Evolutionary conservation across 768 basidiomycete genomes (phyloP), one percentile per base, ranked within the genome.

Genomic region (Galerina marginata): DNA sequence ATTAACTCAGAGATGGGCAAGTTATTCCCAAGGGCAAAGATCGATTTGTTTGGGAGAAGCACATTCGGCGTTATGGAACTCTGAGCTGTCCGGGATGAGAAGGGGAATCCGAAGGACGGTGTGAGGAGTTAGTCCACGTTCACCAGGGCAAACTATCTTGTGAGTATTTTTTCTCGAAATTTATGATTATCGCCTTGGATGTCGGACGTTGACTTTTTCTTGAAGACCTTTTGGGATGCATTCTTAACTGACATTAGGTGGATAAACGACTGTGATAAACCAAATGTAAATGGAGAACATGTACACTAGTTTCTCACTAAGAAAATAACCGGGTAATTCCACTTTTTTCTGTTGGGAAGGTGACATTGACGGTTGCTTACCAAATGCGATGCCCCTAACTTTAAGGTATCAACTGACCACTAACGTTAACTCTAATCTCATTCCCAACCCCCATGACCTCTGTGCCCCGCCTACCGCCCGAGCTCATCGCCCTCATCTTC

Each of bases 201-300:
- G 7, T 46, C 15, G 11, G 2, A 2, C n/a, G 46, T 4, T 58
- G 53, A 23, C 16, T 12, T 3, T 25, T 43, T 59, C 9, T 10
- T 16, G 6, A 38, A 72, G 70, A 55, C 64, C 33, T 67, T 70
- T 20, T 71, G 71, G 71, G 71, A 72, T 37, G 20, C 20, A 56
- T 66, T 20, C 64, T 70, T 2, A 56, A 54, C 10, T 29, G 47
- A 20, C 7, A 5, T 7, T 33, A 5, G 29, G 29, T 33, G 5
- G 7, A 33, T 33, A 33, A 33, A 33, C 20, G 20, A 20, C 20
- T 20, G 20, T 20, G 20, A 20, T 20, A 20, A 20, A 20, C 20
- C 20, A 20, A 20, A 20, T 20, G 20, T 20, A 20, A 20, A 20
- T 20, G 20, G 20, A 20, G 20, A 33, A 33, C 29, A 33, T 33